phyloP scores from a whole-genome alignment of 257 asterid genomes.

The Jacaranda copaia region DNA sequence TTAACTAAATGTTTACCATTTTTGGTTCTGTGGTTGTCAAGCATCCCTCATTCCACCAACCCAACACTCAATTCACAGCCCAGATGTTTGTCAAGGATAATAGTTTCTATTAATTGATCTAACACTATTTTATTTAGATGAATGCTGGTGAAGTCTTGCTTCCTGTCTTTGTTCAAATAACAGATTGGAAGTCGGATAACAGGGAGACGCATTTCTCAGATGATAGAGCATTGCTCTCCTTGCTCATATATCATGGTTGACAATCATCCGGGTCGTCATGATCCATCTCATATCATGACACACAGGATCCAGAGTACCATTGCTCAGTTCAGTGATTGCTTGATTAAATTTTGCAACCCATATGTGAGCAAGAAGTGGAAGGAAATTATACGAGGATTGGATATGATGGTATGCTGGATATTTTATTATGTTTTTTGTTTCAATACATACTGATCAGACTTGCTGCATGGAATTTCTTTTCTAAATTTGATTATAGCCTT shows the following conservation, averaged over 20 bases:
- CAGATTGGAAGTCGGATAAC: slow-evolving; percentile 97
- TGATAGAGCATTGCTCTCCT: slow-evolving; percentile 77
- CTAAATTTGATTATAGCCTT: neutral
- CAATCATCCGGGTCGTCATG: slow-evolving; percentile 93
- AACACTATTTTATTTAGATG: slow-evolving; percentile 19
- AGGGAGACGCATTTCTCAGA: slow-evolving; percentile 80
- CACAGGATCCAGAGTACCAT: slow-evolving; percentile 77
- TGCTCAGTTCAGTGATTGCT: slow-evolving; percentile 58
- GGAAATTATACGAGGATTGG: slow-evolving; percentile 59
- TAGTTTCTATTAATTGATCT: slow-evolving; percentile 17
- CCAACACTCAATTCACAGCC: neutral
- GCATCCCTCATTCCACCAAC: neutral
- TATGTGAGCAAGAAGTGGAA: slow-evolving; percentile 55
- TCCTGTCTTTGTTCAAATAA: slow-evolving; percentile 32
- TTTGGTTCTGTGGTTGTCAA: neutral
- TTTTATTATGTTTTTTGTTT: neutral
- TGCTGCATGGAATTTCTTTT: neutral
- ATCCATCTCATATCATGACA: slow-evolving; percentile 84
- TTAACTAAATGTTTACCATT: too few species aligned
- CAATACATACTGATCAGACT: neutral
- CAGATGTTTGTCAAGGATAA: neutral
- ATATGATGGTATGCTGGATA: slow-evolving; percentile 65
- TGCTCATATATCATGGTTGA: slow-evolving; percentile 85
- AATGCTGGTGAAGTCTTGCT: slow-evolving; percentile 25
- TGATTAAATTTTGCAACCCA: slow-evolving; percentile 60